Conservation (phyloP, 768 basidiomycete genomes). For the Podaxis sp. region DNA sequence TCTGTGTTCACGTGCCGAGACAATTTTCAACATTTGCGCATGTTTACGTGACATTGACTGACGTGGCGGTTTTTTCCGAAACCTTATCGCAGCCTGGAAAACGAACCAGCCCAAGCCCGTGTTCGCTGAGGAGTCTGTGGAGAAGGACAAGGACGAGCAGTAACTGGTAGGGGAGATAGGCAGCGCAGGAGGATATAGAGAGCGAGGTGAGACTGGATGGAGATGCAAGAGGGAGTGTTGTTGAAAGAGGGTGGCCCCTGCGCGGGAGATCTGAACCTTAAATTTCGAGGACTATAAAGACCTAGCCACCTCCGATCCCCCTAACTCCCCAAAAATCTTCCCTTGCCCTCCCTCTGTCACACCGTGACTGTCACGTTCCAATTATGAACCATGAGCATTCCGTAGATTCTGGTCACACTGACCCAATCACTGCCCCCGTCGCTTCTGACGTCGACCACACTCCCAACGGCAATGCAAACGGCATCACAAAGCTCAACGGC, state of each 20-base stretch:
- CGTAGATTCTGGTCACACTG: conserved; percentile 35
- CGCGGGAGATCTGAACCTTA: conserved; percentile 85
- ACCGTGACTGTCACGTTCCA: conserved; percentile 76
- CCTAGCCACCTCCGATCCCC: conserved; percentile 66
- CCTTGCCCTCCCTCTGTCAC: conserved; percentile 56
- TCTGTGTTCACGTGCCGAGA: conserved; percentile 32
- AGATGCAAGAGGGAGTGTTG: conserved; percentile 30
- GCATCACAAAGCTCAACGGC: conserved; percentile 31
- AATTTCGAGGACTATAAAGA: conserved; percentile 80
- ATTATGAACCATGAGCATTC: conserved; percentile 61
- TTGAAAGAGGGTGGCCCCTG: conserved; percentile 59
- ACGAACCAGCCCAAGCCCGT: conserved; percentile 85
- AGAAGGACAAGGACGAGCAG: conserved; percentile 53
- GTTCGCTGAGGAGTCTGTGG: conserved; percentile 65
- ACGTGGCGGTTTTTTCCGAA: conserved; percentile 64
- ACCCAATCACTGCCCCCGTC: conserved; percentile 41
- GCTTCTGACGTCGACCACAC: conserved; percentile 25
- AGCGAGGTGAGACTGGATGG: conserved; percentile 19
- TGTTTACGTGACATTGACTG: conserved; percentile 51
- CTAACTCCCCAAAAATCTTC: conserved; percentile 78
- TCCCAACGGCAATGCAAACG: conserved; percentile 41
- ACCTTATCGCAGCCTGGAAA: conserved; percentile 74
- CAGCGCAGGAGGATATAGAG: conserved; percentile 20
- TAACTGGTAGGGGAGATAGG: conserved; percentile 24
- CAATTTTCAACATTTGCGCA: conserved; percentile 35